These are phyloP conservation scores for Lycium ferocissimum DNA, from an alignment of 257 asterid species.

Conservation along the genomic window DNA sequence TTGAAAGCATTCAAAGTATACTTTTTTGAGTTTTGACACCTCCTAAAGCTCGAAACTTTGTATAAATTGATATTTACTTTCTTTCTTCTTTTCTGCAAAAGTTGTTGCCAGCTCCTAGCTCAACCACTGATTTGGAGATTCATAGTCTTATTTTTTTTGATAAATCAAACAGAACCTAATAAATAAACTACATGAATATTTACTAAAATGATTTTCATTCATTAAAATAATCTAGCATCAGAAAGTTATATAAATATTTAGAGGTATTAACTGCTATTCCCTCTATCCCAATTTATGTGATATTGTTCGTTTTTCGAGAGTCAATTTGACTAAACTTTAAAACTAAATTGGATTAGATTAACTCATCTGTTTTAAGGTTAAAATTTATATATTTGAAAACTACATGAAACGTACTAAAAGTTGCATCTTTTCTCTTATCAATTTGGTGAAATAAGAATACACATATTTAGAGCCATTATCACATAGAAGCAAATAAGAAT, in stretches of 20 bases:
- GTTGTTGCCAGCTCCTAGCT: background rate
- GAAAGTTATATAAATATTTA: no score
- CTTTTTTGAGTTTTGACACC: background rate
- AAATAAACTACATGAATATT: background rate
- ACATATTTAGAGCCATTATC: no score
- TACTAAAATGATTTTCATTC: background rate
- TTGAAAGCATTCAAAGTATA: background rate
- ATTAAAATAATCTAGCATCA: no score
- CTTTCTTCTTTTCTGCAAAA: background rate
- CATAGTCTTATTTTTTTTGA: background rate
- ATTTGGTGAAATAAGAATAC: no score
- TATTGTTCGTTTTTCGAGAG: no score
- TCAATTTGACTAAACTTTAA: no score
- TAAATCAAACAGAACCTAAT: background rate
- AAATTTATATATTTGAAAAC: no score
- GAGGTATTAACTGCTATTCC: background rate
- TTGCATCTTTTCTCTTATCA: no score
- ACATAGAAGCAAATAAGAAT: no score
- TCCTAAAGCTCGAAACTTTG: background rate
- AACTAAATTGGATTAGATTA: no score
- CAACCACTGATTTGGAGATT: background rate
- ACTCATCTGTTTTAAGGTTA: no score
- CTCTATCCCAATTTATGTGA: background rate
- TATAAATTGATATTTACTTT: background rate
- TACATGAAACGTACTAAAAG: no score